Evolutionary conservation across 257 asterid genomes (phyloP).

Genomic region (Leptodermis oblonga): DNA sequence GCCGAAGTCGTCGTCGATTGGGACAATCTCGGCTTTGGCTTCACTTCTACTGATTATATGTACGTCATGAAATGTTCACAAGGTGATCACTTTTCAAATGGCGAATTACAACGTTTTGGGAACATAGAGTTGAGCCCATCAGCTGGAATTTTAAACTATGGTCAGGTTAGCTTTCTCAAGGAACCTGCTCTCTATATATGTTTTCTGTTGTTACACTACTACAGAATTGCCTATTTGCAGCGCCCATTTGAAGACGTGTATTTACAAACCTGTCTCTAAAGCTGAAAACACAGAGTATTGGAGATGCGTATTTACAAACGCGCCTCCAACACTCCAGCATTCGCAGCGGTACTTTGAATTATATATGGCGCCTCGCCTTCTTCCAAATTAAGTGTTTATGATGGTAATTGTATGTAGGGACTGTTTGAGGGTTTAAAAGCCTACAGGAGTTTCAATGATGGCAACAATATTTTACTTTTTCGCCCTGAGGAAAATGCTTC

Average conservation of each 20-base stretch:
- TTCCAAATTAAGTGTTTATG: too few species aligned
- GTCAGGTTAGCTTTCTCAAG: slow-evolving; percentile 57
- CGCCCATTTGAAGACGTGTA: too few species aligned
- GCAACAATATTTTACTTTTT: slow-evolving; percentile 69
- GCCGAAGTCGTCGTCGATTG: slow-evolving; percentile 81
- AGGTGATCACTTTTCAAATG: slow-evolving; percentile 59
- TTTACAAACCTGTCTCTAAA: too few species aligned
- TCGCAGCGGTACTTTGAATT: too few species aligned
- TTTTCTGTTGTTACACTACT: neutral
- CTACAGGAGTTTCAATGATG: slow-evolving; percentile 69
- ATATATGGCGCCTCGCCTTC: too few species aligned
- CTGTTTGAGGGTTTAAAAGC: too few species aligned
- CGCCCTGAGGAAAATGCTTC: slow-evolving; percentile 81
- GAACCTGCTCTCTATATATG: neutral
- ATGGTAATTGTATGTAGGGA: slow-evolving; percentile 68
- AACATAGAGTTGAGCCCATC: slow-evolving; percentile 94
- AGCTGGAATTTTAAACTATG: slow-evolving; percentile 81
- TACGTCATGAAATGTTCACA: slow-evolving; percentile 74
- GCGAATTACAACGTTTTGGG: slow-evolving; percentile 75
- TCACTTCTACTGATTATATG: too few species aligned
- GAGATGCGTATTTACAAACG: too few species aligned
- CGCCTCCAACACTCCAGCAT: too few species aligned
- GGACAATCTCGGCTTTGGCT: slow-evolving; percentile 92
- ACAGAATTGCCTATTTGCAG: too few species aligned
- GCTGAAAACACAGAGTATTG: too few species aligned